Evolutionary conservation across 148 eudicot species (phyloP).

Genomic region (Diospyros kaki): DNA sequence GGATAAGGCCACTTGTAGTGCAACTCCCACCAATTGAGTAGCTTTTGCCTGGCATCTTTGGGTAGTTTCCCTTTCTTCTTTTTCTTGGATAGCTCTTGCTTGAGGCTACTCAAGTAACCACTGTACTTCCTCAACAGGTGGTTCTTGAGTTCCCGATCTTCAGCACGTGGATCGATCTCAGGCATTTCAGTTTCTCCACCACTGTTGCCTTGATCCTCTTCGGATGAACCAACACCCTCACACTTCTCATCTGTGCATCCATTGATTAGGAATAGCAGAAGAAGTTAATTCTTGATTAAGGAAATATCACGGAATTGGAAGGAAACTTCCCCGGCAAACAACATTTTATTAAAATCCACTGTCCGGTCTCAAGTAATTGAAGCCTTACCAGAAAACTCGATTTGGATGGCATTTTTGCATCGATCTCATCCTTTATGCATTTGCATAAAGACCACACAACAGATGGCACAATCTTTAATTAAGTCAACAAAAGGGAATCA

Average conservation of each 20-base stretch:
- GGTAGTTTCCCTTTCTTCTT: slow-evolving; percentile 79
- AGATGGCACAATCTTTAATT: neutral
- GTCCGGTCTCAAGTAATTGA: no score
- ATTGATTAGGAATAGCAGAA: neutral
- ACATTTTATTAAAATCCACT: neutral
- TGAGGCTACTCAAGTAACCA: slow-evolving; percentile 85
- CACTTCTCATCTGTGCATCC: slow-evolving; percentile 56
- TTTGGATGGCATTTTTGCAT: neutral
- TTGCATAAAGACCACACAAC: neutral
- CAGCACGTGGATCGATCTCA: slow-evolving; percentile 89
- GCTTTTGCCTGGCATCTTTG: slow-evolving; percentile 63
- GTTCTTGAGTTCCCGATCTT: slow-evolving; percentile 85
- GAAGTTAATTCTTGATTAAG: neutral
- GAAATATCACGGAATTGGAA: no score
- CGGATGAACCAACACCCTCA: slow-evolving; percentile 81
- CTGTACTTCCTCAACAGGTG: slow-evolving; percentile 83
- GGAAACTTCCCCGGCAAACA: neutral
- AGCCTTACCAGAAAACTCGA: neutral
- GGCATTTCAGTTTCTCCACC: slow-evolving; percentile 79
- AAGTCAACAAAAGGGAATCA: no score
- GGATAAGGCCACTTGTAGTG: slow-evolving; percentile 84
- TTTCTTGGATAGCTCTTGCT: slow-evolving; percentile 85
- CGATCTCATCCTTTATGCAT: neutral
- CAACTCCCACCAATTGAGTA: slow-evolving; percentile 74
- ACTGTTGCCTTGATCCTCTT: slow-evolving; percentile 83